Base-by-base conservation (phyloP, 2,329 filamentous ascomycete genomes). In the Meredithiella fracta region DNA sequence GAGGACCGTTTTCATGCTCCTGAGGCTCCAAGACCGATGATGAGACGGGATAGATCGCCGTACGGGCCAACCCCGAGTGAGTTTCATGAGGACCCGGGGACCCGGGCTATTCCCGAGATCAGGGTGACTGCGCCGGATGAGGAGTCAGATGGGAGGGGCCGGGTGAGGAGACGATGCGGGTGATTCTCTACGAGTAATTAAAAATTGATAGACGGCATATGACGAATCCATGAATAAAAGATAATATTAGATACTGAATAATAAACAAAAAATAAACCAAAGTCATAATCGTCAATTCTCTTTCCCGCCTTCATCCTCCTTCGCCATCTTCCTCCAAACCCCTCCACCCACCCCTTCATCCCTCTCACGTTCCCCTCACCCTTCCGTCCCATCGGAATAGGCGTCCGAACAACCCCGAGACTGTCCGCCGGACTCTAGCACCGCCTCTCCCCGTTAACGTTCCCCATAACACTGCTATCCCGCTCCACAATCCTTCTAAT, bases 401-500 rank as follows among this genome's bases (percentile, higher is more conserved):
- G 44, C 44, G 44, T 49, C 44, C 44, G 7, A 6, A 49, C 44
- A 23, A 49, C n/a, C 15, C 44, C 44, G 2, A 49, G n/a, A n/a
- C n/a, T n/a, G n/a, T n/a, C 38, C 20, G 22, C 50, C 25, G 26
- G 25, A 22, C 49, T 47, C 40, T 4, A 34, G 6, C 47, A 56
- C n/a, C 17, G 3, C 8, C 40, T n/a, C 40, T 22, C 40, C 17
- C 40, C 40, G 17, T 44, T 44, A 44, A 44, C 4, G 17, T n/a
- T 23, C 5, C 37, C 49, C 31, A 44, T 8, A 4, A 22, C 15
- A 17, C n/a, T 9, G 29, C 20, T n/a, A 23, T 26, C 22, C 14
- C 38, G 34, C 25, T 52, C n/a, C 31, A 38, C 50, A 1, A 29
- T 49, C 53, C 25, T n/a, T n/a, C 51, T 55, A 58, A 26, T 58